Evolutionary conservation across 1,139 yeast species (phyloP).

Genomic region (Suhomyces chickasaworum): DNA sequence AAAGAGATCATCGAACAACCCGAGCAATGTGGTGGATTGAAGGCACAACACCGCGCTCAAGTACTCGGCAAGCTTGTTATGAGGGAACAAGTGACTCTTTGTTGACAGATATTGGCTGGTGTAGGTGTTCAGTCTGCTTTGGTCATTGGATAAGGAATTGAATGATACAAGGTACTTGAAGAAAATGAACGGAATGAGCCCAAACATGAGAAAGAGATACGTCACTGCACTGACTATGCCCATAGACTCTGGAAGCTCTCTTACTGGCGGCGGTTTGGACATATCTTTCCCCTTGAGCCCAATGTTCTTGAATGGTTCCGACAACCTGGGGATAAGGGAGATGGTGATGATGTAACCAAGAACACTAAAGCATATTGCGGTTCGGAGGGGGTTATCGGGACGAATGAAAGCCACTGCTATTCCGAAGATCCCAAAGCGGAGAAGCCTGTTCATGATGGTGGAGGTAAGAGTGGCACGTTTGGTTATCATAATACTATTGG

Average conservation of each 20-base stretch:
- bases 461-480: not conserved
- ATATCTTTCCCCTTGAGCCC: slow-evolving; percentile 86
- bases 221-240: slow-evolving; percentile 87
- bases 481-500: not conserved
- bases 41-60: slow-evolving; percentile 81
- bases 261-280: slow-evolving; percentile 66
- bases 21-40: slow-evolving; percentile 81
- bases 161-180: slow-evolving; percentile 71
- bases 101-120: slow-evolving; percentile 38
- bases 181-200: slow-evolving; percentile 87
- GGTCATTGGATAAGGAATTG: slow-evolving; percentile 39
- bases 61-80: slow-evolving; percentile 81
- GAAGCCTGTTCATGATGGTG: slow-evolving; percentile 8
- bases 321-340: slow-evolving; percentile 65
- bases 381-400: slow-evolving; percentile 39
- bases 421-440: slow-evolving; percentile 12
- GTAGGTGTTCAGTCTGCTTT: slow-evolving; percentile 35
- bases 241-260: slow-evolving; percentile 78
- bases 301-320: slow-evolving; percentile 65
- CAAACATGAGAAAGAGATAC: slow-evolving; percentile 76
- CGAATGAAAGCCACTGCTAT: slow-evolving; percentile 18
- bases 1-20: slow-evolving; percentile 91
- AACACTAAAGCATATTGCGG: slow-evolving; percentile 66
- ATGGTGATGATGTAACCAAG: slow-evolving; percentile 65
- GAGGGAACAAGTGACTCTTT: slow-evolving; percentile 63